Evolutionary conservation across 2,329 filamentous ascomycete genomes (phyloP).

Genomic region (Fusarium pseudograminearum): DNA sequence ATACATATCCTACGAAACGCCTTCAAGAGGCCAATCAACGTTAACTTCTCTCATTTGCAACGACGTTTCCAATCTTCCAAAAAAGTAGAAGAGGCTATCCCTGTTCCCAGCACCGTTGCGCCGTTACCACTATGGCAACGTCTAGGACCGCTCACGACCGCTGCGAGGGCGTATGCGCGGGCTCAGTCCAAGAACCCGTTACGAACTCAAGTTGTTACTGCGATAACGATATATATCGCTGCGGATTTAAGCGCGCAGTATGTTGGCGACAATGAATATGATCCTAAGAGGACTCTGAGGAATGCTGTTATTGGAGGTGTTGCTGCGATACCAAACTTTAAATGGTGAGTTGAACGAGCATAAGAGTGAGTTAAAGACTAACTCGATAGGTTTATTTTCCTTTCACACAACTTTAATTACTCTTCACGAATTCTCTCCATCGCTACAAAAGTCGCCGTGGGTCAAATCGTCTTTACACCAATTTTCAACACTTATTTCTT

Average conservation of each 20-base stretch:
- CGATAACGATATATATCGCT: constrained; percentile 81
- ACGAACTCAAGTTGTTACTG: constrained; percentile 80
- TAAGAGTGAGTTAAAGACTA: neutral
- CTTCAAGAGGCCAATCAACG: constrained; percentile 24
- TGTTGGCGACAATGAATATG: constrained; percentile 73
- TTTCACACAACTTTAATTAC: constrained; percentile 88
- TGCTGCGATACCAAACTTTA: constrained; percentile 81
- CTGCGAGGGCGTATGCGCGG: constrained; percentile 72
- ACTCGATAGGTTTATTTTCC: constrained; percentile 76
- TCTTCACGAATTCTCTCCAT: constrained; percentile 77
- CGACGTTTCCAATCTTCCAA: constrained; percentile 35
- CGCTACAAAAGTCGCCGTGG: constrained; percentile 80
- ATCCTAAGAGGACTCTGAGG: constrained; percentile 75
- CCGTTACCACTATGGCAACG: constrained; percentile 65
- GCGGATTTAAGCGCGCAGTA: constrained; percentile 83
- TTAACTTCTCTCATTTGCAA: constrained; percentile 28
- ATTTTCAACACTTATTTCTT: constrained; percentile 88
- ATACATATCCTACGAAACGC: constrained; percentile 37
- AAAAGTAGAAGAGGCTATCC: constrained; percentile 37
- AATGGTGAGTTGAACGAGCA: constrained; percentile 70
- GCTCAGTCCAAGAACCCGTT: constrained; percentile 80
- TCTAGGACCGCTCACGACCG: constrained; percentile 67
- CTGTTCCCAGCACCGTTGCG: constrained; percentile 37
- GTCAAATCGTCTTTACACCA: constrained; percentile 85
- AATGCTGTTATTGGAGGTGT: constrained; percentile 80